Evolutionary conservation across 192 early-diverging fungal species (phyloP), one percentile per base, ranked within the genome.

Genomic region (Coemansia sp.): DNA sequence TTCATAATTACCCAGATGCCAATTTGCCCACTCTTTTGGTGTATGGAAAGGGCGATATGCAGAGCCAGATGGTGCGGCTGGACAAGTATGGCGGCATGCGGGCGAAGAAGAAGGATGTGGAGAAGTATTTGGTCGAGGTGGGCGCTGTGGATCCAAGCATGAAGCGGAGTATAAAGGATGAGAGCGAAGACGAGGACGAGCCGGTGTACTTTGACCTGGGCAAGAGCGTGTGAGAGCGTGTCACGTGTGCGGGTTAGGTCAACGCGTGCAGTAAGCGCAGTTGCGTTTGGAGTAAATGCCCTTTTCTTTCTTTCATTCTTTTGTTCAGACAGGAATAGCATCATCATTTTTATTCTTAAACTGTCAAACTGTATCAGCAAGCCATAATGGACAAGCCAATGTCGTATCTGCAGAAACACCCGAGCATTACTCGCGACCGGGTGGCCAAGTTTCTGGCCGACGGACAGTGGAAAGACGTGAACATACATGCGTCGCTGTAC

Each of bases 1-100:
- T 98, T 65, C 90, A 89, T 39, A 92, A 94, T 62, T 99, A 96
- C 66, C 97, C 97, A 2, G 97, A 99, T 71, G 76, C 71, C 24
- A 92, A 92, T 69, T 60, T 93, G 56, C 93, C 90, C 8, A 97
- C 97, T 0, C 69, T 99, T 45, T 45, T 99, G 52, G 84, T 99
- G 53, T 99, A 98, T 73, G 88, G 87, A 13, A 71, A 92, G 5
- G 92, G 94, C 24, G 95, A 99, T 59, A 81, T 97, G 55, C 85
- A 85, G 57, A 77, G 83, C 22, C 92, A 99, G 71, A 69, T 98
- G 24, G 90, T 97, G 12, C 89, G 94, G 22, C 81, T 93, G 41
- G 72, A 86, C 54, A 71, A 79, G 43, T 86, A 94, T 65, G 94
- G 94, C 41, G 94, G 94, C 27, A 85, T 89, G 82, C 85, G 87